phyloP scores from a whole-genome alignment of 2,329 filamentous ascomycete species.

The Gliomastix tumulicola region DNA sequence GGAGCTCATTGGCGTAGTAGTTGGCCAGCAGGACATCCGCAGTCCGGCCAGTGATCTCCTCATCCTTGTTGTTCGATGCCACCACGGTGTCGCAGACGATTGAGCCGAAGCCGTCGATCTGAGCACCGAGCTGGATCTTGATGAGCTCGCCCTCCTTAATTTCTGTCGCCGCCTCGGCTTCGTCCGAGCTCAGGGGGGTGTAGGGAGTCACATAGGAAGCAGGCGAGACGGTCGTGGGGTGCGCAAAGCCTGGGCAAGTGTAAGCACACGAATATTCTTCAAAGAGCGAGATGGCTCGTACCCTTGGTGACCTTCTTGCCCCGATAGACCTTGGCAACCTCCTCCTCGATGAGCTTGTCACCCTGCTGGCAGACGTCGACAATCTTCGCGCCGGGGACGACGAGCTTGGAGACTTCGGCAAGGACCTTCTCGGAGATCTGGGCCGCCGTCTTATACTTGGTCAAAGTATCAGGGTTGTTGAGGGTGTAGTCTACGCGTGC shows the following conservation, averaged over 20 bases:
- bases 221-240: conserved; percentile 93
- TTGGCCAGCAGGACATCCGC: conserved; percentile 88
- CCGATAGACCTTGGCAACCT: conserved; percentile 93
- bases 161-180: conserved; percentile 71
- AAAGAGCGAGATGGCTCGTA: conserved; percentile 26
- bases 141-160: conserved; percentile 81
- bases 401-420: conserved; percentile 68
- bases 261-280: conserved; percentile 12
- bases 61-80: conserved; percentile 56
- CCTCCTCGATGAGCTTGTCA: conserved; percentile 89
- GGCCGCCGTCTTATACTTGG: conserved; percentile 97
- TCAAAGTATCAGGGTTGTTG: conserved; percentile 88
- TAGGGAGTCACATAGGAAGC: conserved; percentile 93
- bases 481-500: conserved; percentile 84
- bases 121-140: conserved; percentile 98
- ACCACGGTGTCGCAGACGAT: conserved; percentile 93
- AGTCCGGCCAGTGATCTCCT: conserved; percentile 64
- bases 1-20: conserved; percentile 91
- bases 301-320: conserved; percentile 96
- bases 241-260: conserved; percentile 63
- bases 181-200: conserved; percentile 82
- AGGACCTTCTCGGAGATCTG: conserved; percentile 95
- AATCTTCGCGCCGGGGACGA: conserved; percentile 84
- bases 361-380: conserved; percentile 92
- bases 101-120: conserved; percentile 94